Evolutionary conservation across 768 basidiomycete species (phyloP).

Genomic region (Vararia minispora): DNA sequence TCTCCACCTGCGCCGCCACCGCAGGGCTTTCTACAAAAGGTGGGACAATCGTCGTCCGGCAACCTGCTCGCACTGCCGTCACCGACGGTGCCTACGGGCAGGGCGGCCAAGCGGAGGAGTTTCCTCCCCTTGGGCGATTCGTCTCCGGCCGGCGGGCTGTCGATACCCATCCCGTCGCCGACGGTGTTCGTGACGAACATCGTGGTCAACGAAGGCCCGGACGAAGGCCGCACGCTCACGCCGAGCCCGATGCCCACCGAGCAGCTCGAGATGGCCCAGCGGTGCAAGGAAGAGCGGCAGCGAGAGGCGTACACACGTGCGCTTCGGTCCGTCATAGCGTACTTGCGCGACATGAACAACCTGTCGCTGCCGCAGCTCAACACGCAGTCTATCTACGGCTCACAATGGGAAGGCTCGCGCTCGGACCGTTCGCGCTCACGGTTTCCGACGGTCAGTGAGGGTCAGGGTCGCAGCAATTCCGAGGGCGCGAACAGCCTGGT

Average conservation of each 20-base stretch:
- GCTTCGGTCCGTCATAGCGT: slow-evolving; percentile 88
- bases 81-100: slow-evolving; percentile 32
- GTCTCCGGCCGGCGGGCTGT: slow-evolving; percentile 39
- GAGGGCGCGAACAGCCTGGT: slow-evolving; percentile 28
- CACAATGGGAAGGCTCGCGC: slow-evolving; percentile 28
- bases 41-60: too few relatives aligned
- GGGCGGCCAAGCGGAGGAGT: slow-evolving; percentile 66
- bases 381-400: slow-evolving; percentile 47
- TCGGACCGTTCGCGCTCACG: slow-evolving; percentile 34
- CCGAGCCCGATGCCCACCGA: slow-evolving; percentile 35
- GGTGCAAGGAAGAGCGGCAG: slow-evolving; percentile 60
- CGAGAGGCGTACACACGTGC: slow-evolving; percentile 70
- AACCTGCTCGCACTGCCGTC: slow-evolving; percentile 32
- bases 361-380: slow-evolving; percentile 56
- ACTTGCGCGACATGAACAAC: slow-evolving; percentile 92
- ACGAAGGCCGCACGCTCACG: slow-evolving; percentile 19
- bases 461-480: slow-evolving; percentile 43
- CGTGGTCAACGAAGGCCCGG: slow-evolving; percentile 28
- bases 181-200: slow-evolving; percentile 47
- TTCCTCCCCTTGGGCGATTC: slow-evolving; percentile 75
- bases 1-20: slow-evolving; percentile 9
- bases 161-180: slow-evolving; percentile 52
- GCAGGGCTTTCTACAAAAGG: slow-evolving; percentile 2
- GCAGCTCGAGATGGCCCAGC: slow-evolving; percentile 35
- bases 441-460: slow-evolving; percentile 54